phyloP scores from a whole-genome alignment of 345 rosid genomes.

The Populus deltoides region DNA sequence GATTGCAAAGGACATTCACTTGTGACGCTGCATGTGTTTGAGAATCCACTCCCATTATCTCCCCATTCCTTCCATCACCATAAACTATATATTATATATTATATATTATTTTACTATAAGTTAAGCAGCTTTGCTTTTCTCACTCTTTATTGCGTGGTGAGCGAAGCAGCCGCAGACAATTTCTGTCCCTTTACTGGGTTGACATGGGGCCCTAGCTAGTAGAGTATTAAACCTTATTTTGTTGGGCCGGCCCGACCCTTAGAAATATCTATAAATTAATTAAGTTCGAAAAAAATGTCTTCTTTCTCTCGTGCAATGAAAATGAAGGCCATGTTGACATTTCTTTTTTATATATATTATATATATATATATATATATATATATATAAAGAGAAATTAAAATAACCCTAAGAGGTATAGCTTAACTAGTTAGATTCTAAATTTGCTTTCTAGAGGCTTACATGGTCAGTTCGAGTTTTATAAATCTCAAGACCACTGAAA shows the following conservation, averaged over 20 bases:
- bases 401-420: too few relatives aligned
- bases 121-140: neutral
- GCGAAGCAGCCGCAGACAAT: conserved; percentile 1
- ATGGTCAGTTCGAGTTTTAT: too few relatives aligned
- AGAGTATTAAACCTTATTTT: neutral
- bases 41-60: conserved; percentile 36
- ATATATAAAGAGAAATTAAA: too few relatives aligned
- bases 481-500: rapidly evolving
- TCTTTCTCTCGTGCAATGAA: neutral
- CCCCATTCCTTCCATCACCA: neutral
- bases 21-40: conserved; percentile 39
- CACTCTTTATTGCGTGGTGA: neutral
- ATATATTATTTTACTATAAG: neutral
- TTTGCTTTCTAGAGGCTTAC: rapidly evolving
- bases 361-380: too few relatives aligned
- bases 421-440: rapidly evolving
- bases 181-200: neutral
- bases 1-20: conserved; percentile 38
- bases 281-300: neutral
- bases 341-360: too few relatives aligned
- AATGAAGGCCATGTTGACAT: neutral
- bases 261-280: neutral
- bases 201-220: neutral
- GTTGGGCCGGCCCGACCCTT: neutral
- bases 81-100: neutral